phyloP scores from a whole-genome alignment of 768 basidiomycete species.

The Mrakia frigida region DNA sequence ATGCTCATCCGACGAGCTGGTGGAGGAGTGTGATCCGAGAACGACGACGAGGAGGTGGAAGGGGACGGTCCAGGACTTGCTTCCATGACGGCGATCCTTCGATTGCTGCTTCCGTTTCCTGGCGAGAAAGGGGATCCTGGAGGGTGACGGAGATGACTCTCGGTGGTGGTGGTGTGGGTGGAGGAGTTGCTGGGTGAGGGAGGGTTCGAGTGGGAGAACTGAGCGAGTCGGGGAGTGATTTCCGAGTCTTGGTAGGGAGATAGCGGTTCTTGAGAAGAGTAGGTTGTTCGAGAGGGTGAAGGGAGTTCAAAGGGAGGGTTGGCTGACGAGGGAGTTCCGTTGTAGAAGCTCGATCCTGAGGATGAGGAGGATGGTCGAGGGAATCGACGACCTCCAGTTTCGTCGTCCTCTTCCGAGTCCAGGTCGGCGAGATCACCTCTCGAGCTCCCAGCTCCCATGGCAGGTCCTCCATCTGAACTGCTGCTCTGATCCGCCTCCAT shows the following conservation, averaged over 20 bases:
- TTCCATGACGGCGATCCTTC: conserved; percentile 28
- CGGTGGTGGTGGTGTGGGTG: conserved; percentile 3
- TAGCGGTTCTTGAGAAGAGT: neutral
- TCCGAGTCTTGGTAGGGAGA: conserved; percentile 6
- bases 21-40: conserved; percentile 14
- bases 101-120: conserved; percentile 18
- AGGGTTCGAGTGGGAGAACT: conserved; percentile 4
- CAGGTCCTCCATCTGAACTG: conserved; percentile 7
- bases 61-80: neutral
- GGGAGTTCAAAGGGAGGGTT: neutral
- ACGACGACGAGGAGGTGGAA: conserved; percentile 5
- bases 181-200: conserved; percentile 6
- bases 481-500: conserved; percentile 19
- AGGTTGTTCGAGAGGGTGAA: neutral
- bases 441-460: neutral
- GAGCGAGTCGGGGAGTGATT: neutral
- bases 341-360: conserved; percentile 1
- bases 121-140: neutral
- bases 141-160: conserved; percentile 4
- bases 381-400: neutral
- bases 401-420: neutral
- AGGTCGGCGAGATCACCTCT: conserved; percentile 1
- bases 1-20: neutral
- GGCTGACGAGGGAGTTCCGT: conserved; percentile 4
- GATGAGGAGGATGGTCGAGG: neutral